phyloP scores from a whole-genome alignment of 148 eudicot genomes.

The Talinum fruticosum region DNA sequence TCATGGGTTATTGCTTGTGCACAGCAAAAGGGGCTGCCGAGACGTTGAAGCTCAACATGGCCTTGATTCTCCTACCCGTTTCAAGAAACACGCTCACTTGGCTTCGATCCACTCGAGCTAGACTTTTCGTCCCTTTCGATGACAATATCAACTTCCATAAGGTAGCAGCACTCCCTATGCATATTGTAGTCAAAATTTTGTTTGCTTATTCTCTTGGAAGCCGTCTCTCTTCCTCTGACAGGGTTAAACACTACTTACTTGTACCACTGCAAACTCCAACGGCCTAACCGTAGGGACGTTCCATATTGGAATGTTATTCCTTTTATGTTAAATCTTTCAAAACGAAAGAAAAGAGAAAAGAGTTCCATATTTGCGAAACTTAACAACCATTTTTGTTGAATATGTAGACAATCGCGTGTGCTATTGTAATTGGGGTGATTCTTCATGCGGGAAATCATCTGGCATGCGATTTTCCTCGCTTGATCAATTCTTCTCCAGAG shows the following conservation, averaged over 20 bases:
- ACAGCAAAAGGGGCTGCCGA: constrained; percentile 99
- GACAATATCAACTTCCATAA: constrained; percentile 92
- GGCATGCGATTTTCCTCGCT: constrained; percentile 79
- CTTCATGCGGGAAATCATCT: constrained; percentile 80
- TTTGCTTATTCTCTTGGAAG: not conserved
- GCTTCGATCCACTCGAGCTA: constrained; percentile 73
- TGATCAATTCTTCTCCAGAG: constrained; percentile 62
- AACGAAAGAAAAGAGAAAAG: no score
- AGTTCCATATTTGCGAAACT: not conserved
- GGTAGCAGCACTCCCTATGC: constrained; percentile 41
- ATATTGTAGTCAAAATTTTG: no score
- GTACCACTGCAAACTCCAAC: not conserved
- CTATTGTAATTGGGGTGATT: constrained; percentile 56
- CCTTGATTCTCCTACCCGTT: constrained; percentile 78
- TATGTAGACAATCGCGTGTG: constrained; percentile 71
- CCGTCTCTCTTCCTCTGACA: not conserved
- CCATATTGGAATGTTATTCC: not conserved
- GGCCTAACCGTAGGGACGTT: no score
- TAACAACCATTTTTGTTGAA: not conserved
- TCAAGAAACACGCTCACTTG: constrained; percentile 78
- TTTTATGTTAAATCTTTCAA: not conserved
- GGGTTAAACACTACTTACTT: no score
- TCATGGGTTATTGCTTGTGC: constrained; percentile 88
- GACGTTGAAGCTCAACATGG: constrained; percentile 93
- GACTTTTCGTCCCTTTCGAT: constrained; percentile 69